A percentile compares a stretch with the other conserved stretches of the same genome.
Conservation (phyloP, 768 basidiomycete genomes). For the Obba rivulosa region DNA sequence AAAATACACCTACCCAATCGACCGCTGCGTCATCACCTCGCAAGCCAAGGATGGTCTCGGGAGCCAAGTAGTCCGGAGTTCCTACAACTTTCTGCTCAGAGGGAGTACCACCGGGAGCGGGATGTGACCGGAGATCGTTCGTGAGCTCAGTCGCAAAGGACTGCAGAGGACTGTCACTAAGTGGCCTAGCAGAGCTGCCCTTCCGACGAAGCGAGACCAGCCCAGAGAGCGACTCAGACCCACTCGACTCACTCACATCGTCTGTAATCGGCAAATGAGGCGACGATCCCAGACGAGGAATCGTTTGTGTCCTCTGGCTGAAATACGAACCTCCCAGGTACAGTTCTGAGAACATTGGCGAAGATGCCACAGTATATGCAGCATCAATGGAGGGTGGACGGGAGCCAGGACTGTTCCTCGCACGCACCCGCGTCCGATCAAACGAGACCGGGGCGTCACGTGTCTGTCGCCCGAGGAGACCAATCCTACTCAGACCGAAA, state of each 20-base stretch:
- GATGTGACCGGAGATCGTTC: slow-evolving; percentile 77
- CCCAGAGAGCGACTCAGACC: slow-evolving; percentile 65
- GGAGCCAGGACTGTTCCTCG: slow-evolving; percentile 62
- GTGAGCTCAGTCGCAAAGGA: slow-evolving; percentile 85
- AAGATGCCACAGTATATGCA: slow-evolving; percentile 72
- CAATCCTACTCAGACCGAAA: slow-evolving; percentile 94
- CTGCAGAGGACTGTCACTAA: slow-evolving; percentile 71
- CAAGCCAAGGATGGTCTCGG: slow-evolving; percentile 91
- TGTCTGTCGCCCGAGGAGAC: slow-evolving; percentile 96
- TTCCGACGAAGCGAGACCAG: slow-evolving; percentile 45
- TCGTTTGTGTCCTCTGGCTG: slow-evolving; percentile 55
- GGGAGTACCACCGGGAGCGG: slow-evolving; percentile 63
- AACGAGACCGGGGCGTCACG: slow-evolving; percentile 45
- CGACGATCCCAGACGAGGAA: slow-evolving; percentile 55
- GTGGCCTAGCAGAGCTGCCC: slow-evolving; percentile 34
- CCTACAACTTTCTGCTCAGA: slow-evolving; percentile 94
- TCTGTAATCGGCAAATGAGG: slow-evolving; percentile 70
- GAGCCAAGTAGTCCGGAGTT: slow-evolving; percentile 96
- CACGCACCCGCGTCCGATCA: slow-evolving; percentile 34
- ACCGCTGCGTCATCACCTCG: slow-evolving; percentile 93
- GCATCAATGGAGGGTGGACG: slow-evolving; percentile 81
- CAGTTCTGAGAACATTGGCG: slow-evolving; percentile 60
- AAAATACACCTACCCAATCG: slow-evolving; percentile 75
- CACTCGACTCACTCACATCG: slow-evolving; percentile 83
- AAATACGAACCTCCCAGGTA: slow-evolving; percentile 72